phyloP scores from a whole-genome alignment of 1,284 basidiomycete species.

The Leccinum variabile region DNA sequence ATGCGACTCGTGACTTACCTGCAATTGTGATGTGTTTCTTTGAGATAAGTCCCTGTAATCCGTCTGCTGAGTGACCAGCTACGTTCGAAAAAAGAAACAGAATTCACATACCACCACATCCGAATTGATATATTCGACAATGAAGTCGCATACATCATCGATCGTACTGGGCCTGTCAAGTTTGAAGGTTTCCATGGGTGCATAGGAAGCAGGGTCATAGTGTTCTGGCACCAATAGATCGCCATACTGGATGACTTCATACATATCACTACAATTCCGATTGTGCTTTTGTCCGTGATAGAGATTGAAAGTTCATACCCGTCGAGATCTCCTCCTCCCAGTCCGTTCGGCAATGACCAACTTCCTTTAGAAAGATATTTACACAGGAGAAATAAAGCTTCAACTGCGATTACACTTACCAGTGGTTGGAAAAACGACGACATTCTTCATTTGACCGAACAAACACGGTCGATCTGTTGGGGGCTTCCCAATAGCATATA shows the following conservation, averaged over 20 bases:
- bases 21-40: constrained; percentile 72
- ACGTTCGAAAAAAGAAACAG: background rate
- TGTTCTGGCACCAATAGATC: constrained; percentile 52
- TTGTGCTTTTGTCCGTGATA: constrained; percentile 13
- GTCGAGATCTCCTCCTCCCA: constrained; percentile 75
- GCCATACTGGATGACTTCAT: constrained; percentile 51
- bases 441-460: constrained; percentile 65
- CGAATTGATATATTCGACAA: constrained; percentile 81
- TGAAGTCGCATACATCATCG: constrained; percentile 77
- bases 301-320: constrained; percentile 46
- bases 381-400: background rate
- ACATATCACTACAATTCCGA: constrained; percentile 47
- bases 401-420: constrained; percentile 43
- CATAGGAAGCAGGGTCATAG: constrained; percentile 56
- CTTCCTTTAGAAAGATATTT: constrained; percentile 40
- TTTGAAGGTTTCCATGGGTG: constrained; percentile 38
- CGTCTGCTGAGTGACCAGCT: constrained; percentile 6
- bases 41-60: constrained; percentile 60
- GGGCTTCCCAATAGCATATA: constrained; percentile 69
- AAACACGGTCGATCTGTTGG: constrained; percentile 55
- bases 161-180: constrained; percentile 61
- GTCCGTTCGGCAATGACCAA: constrained; percentile 63
- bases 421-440: constrained; percentile 69
- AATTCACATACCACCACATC: constrained; percentile 58
- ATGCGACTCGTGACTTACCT: constrained; percentile 35